Evolutionary conservation across 768 basidiomycete species (phyloP), one percentile per base, ranked within the genome.

Genomic region (Tylopilus vinaceipallidus): DNA sequence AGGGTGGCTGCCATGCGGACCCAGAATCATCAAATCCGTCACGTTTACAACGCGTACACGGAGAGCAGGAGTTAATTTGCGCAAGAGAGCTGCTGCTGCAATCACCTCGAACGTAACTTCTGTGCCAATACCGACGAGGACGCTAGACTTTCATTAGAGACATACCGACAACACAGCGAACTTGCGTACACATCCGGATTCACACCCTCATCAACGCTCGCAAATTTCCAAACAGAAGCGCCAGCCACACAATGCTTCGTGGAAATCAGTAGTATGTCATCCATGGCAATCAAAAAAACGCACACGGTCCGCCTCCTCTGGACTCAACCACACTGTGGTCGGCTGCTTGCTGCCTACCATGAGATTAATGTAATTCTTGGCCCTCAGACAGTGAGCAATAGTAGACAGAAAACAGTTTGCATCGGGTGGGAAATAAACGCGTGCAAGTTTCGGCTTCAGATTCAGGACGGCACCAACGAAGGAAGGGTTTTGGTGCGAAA

Each of bases 271-370:
- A 19, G 23, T 29, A 8, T 19, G 24, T 11, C n/a, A 26, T 19
- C 32, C 12, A 13, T 12, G 43, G 9, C 5, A 2, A 11, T 20
- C 17, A 34, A 36, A 26, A 13, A 27, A 16, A 37, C 66, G 70
- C 59, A 84, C 84, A 61, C 71, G 70, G 48, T 90, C 74, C 9
- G 90, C 88, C 54, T 91, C 88, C 56, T 91, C 87, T 12, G 81
- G 77, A 24, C 75, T 80, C 24, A 92, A 64, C 84, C 86, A 91
- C n/a, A 86, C 82, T 3, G 86, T 81, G 4, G 84, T 85, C 4
- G 85, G 86, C 45, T 88, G 84, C 71, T 94, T 95, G 66, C 85
- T 88, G 22, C 91, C 91, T 30, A 94, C 89, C 77, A 97, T 88
- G 50, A 92, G 68, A 63, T 93, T 92, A 45, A 92, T 71, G 53